Evolutionary conservation across 257 asterid genomes (phyloP).

Genomic region (Fraxinus pennsylvanica): DNA sequence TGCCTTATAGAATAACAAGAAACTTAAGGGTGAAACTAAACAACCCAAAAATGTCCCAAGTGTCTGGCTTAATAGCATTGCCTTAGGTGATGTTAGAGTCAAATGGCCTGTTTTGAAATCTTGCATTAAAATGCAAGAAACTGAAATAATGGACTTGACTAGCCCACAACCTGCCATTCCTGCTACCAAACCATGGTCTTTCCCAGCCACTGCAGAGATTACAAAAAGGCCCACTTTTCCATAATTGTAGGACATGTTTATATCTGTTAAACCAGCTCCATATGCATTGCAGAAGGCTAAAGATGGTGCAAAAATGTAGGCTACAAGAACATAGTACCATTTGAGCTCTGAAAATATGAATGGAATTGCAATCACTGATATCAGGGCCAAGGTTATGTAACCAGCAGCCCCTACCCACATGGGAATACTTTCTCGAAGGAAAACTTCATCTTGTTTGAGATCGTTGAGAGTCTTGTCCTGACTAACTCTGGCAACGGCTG

Average conservation of each 20-base stretch:
- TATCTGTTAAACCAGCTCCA: constrained; percentile 78
- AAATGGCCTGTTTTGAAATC: constrained; percentile 78
- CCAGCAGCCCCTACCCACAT: constrained; percentile 55
- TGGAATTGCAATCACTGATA: constrained; percentile 56
- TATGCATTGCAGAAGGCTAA: constrained; percentile 81
- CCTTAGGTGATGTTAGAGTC: constrained; percentile 61
- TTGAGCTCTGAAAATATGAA: constrained; percentile 60
- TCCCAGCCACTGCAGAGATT: constrained; percentile 73
- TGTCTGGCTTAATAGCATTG: constrained; percentile 72
- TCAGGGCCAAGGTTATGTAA: constrained; percentile 39
- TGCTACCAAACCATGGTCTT: constrained; percentile 68
- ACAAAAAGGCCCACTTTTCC: constrained; percentile 76
- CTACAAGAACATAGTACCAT: constrained; percentile 67
- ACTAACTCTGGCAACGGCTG: constrained; percentile 25
- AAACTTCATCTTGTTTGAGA: constrained; percentile 41
- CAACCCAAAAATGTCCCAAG: constrained; percentile 74
- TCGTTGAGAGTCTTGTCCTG: constrained; percentile 24
- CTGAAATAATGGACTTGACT: constrained; percentile 54
- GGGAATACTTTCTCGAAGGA: constrained; percentile 59
- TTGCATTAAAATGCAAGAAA: constrained; percentile 67
- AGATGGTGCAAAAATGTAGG: constrained; percentile 62
- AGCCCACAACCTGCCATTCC: constrained; percentile 74
- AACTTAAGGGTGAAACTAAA: constrained; percentile 56
- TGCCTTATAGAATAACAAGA: constrained; percentile 66
- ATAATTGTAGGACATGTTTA: constrained; percentile 75